Evolutionary conservation across 2,329 filamentous ascomycete genomes (phyloP), one percentile per base, ranked within the genome.

Genomic region (Botrytis aclada): DNA sequence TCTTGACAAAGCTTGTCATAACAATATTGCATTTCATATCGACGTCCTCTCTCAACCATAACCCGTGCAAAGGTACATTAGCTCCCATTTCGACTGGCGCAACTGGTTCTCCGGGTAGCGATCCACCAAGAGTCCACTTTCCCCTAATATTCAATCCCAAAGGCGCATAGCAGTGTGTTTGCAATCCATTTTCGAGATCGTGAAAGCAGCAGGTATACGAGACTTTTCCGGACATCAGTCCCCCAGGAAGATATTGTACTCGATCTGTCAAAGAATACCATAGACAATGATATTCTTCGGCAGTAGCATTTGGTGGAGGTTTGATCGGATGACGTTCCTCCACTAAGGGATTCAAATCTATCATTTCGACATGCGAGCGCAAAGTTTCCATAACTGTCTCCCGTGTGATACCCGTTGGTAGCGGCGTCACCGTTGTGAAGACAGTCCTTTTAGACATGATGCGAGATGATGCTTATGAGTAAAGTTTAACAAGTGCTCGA

Each of bases 31-130:
- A 97, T 73, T 88, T 88, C 85, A 97, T 90, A 75, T 94, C 91
- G 66, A 96, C 90, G 76, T 97, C 94, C 84, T 97, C 94, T n/a
- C 92, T 87, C 60, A 97, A 84, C 80, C 94, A 97, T 20, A 97
- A 84, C 0, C 93, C 94, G 58, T 88, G 84, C 34, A 86, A 82
- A 0, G 93, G 93, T 0, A 86, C 88, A 22, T 87, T 87, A 9
- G 92, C 82, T 8, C 90, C 92, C 34, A 93, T 82, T 82, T 95
- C 92, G 18, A 87, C 82, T 0, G 88, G 85, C 78, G 91, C 87
- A 43, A 85, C 84, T 1, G 89, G 87, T 81, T 97, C 93, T 29
- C 91, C 92, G 0, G 91, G 90, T 60, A 92, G 83, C 16, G 87
- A 89, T 16, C 94, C 94, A 63, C 88, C 89, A 6, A 97, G 84